Base-by-base conservation (phyloP, 139 green algal species). In the Raphidocelis subcapitata region DNA sequence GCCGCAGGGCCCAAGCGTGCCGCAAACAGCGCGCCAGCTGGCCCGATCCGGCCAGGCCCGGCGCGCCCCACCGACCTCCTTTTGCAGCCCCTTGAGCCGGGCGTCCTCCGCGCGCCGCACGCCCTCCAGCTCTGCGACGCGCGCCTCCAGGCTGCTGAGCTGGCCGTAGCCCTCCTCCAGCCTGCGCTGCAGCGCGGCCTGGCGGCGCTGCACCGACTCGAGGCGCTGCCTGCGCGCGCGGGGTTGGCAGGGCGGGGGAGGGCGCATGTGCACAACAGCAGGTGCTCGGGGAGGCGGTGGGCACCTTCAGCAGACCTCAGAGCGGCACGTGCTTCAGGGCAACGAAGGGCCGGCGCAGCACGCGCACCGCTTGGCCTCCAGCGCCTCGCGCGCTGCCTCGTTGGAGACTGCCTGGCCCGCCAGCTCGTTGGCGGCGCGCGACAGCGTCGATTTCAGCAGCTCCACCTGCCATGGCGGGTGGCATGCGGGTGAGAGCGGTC, bases 361-460 rank as follows among this genome's bases (percentile, higher is more conserved):
- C 10, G 16, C 75, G 24, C 54, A 80, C 65, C 80, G 56, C 64
- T 87, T 87, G 14, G 33, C 32, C 21, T 84, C 79, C 62, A 91
- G 76, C 2, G 80, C 59, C 55, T 81, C 54, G 26, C 87, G 60
- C 63, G 81, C 71, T 36, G 44, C 62, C 37, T 83, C 68, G 56
- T 37, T 81, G 60, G 24, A 60, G n/a, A n/a, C 65, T 29, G 32
- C 60, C 4, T 49, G 46, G 41, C 62, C 69, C 24, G 74, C 62
- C 72, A 91, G 73, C 62, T 91, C 83, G 65, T 84, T 87, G 36
- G 82, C 82, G 12, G 84, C 82, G 65, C 90, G 89, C 54, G 26
- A 65, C 37, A 90, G 79, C 10, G 81, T 91, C 37, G 65, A 72
- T 60, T 88, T 81, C 24, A 90, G 35, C 21, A 87, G 62, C 37